Evolutionary conservation across 345 rosid genomes (phyloP), one percentile per base, ranked within the genome.

Genomic region (Gossypium sturtianum): DNA sequence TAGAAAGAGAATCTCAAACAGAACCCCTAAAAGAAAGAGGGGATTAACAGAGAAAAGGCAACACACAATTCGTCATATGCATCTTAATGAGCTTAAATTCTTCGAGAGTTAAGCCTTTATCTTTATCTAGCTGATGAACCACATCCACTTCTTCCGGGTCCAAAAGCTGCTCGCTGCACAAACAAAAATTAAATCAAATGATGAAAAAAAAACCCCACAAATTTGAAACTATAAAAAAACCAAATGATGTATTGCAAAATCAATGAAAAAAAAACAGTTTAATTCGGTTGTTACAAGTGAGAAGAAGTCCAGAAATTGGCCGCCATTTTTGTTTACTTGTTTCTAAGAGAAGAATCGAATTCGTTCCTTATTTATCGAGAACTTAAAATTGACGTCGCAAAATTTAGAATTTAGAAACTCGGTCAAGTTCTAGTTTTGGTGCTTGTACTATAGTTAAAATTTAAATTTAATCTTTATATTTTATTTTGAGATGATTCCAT

Each of bases 291-390:
- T 84, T 82, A 92, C 97, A 64, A 82, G 82, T 92, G 97, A 63
- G 97, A 80, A 60, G 98, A 92, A 54, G 93, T 87, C 98, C 98
- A 94, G 87, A 94, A 94, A 87, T 94, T 94, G 54, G 97, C 90
- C 16, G 97, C 96, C 97, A 94, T 92, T 9, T n/a, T 58, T 77
- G 13, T 68, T 16, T 61, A 7, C 22, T 51, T 9, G 16, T 27
- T 34, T 69, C 12, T 5, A 1, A 16, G 45, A 69, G 27, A 59
- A 16, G 72, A 51, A 49, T 17, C 23, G 9, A 10, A 57, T 57
- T 57, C 61, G 27, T 57, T 13, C 23, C 20, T 44, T 17, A 22
- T 2, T 9, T 51, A 4, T 51, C 29, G 9, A 51, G 34, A 29
- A 61, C 45, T 51, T 29, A 7, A 12, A 23, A 38, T 64, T 23